Evolutionary conservation across 352 stramenopile genomes (phyloP).

Genomic region (Phytophthora nicotianae): DNA sequence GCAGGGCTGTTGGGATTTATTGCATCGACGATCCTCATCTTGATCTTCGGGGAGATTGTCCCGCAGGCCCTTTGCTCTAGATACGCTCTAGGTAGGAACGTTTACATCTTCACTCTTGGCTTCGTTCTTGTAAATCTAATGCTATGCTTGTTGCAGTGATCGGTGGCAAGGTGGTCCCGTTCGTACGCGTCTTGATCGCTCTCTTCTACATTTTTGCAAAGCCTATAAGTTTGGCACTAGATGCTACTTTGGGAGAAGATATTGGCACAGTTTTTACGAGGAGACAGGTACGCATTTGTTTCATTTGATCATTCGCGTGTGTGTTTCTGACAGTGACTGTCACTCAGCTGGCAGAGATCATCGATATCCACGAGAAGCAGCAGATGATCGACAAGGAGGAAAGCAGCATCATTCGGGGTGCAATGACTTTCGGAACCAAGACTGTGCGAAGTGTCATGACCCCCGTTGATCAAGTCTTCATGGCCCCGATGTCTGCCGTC

Average conservation of each 20-base stretch:
- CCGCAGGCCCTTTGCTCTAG: slow-evolving; percentile 94
- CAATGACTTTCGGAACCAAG: slow-evolving; percentile 94
- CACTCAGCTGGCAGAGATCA: slow-evolving; percentile 93
- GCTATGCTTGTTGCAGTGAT: slow-evolving; percentile 44
- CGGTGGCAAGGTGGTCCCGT: slow-evolving; percentile 76
- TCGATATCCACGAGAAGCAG: slow-evolving; percentile 96
- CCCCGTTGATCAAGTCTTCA: slow-evolving; percentile 93
- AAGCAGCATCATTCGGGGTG: slow-evolving; percentile 93
- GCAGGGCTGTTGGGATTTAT: slow-evolving; percentile 91
- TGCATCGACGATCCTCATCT: slow-evolving; percentile 94
- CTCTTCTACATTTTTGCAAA: slow-evolving; percentile 95
- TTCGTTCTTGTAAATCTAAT: slow-evolving; percentile 2
- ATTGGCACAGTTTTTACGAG: slow-evolving; percentile 96
- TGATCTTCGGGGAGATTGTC: slow-evolving; percentile 96
- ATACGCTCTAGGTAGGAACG: slow-evolving; percentile 88
- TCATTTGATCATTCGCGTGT: not conserved
- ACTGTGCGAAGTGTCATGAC: slow-evolving; percentile 95
- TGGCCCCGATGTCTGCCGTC: slow-evolving; percentile 86
- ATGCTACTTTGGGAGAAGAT: slow-evolving; percentile 93
- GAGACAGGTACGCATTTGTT: slow-evolving; percentile 46
- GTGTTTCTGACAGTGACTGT: slow-evolving; percentile 2
- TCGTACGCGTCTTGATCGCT: slow-evolving; percentile 94
- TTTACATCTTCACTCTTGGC: not conserved
- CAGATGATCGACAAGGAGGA: slow-evolving; percentile 94
- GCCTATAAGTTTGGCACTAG: slow-evolving; percentile 92